Base-by-base conservation (phyloP, 371 early-diverging fungal species). In the Neoconidiobolus thromboides region DNA sequence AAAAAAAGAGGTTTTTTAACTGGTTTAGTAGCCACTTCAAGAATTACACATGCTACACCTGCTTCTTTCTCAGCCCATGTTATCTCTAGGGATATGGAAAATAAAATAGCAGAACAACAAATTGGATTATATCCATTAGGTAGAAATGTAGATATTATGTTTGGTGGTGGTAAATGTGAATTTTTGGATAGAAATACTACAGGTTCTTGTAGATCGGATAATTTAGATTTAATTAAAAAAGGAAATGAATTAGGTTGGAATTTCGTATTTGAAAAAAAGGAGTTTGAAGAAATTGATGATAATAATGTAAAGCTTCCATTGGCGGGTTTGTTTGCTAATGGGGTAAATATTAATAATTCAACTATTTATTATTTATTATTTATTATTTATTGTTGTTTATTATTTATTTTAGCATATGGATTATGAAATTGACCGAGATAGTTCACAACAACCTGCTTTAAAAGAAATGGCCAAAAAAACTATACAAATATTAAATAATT, bases 11-110 rank as follows among this genome's bases (percentile, higher is more conserved):
- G 86, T 15, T 81, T 85, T 74, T 49, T 77, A 15, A 96, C 96
- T 0, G 96, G 91, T 6, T 69, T 94, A 39, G 93, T 96, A 4
- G 93, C 78, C 3, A 96, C 94, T 9, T 86, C 86, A 10, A 79
- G 94, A 55, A 81, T 96, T 50, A 94, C 96, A 1, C 89, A 96
- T 65, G 96, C 92, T 49, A 89, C 83, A 4, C 85, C 87, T 0
- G 83, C 78, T 2, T 68, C 86, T 0, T 89, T 86, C 60, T 82
- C 82, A 7, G 75, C 96, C 1, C 96, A 96, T 63, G 87, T 88
- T 5, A 66, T 67, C 12, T 64, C 76, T 66, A 78, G 95, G 14
- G 80, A 83, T 52, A 73, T 78, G 73, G 85, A 93, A 70, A 71
- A 81, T 48, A 69, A 74, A 38, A 96, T 96, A 69, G 93, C 95